Evolutionary conservation across 2,329 filamentous ascomycete genomes (phyloP), one percentile per base, ranked within the genome.

Genomic region (Fusarium keratoplasticum): DNA sequence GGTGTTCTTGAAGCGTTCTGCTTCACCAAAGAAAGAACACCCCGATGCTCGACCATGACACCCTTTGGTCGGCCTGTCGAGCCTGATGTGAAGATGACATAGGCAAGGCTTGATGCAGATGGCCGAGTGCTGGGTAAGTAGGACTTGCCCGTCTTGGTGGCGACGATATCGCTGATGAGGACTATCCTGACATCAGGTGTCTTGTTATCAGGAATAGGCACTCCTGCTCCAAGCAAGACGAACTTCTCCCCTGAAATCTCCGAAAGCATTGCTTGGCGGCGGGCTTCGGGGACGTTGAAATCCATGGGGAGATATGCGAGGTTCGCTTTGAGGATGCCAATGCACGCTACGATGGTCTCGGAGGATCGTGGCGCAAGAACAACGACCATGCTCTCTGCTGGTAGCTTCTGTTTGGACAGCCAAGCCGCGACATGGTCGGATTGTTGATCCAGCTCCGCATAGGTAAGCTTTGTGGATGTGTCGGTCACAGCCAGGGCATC

Each of bases 231-330:
- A 31, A 31, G 31, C 10, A 31, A 31, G 31, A 31, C 31, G 31
- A 31, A 31, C 31, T 31, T 31, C 31, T 31, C 31, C 31, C 31
- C 31, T 31, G 31, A 31, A 31, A 31, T 31, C 31, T 31, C 31
- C 31, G 66, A 70, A 0, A 80, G 62, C 11, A 77, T 76, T 4
- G 36, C 62, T n/a, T 73, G 66, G 14, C 78, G 63, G 8, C 78
- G 70, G 0, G 20, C 64, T 7, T 13, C 29, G 22, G 78, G 78
- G 5, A 40, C 52, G 6, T 73, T 76, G 10, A 64, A 42, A 54
- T 79, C 77, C 0, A 80, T 54, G 0, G 78, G 78, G 3, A 80
- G 47, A 50, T 80, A 80, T 2, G 78, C 78, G 16, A 78, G 20
- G 31, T 69, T 71, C 2, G 78, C 76, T 40, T 79, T 79, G 7